These are phyloP conservation scores for Rhynchosporium agropyri DNA, from an alignment of 2,329 filamentous ascomycete genomes.

Conservation along the genomic window DNA sequence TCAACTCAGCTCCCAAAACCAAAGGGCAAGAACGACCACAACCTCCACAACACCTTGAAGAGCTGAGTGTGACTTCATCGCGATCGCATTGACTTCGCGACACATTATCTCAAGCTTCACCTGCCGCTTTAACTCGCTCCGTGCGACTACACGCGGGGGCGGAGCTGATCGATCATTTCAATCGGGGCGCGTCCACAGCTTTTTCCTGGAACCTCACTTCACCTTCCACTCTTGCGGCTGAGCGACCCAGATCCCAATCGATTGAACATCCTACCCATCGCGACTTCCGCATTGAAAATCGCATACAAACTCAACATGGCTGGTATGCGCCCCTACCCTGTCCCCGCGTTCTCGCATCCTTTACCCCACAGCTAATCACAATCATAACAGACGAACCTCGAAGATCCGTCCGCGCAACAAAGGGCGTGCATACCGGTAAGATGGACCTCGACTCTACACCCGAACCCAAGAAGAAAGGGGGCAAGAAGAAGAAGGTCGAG, in stretches of 20 bases:
- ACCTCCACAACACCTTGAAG: constrained; percentile 16
- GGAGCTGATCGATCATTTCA: background rate
- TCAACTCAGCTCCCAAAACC: constrained; percentile 4
- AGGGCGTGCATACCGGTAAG: constrained; percentile 91
- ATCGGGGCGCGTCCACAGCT: constrained; percentile 20
- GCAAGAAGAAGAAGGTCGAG: constrained; percentile 57
- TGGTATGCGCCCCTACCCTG: constrained; percentile 54
- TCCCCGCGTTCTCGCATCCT: background rate
- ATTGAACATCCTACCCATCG: constrained; percentile 2
- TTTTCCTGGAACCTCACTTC: constrained; percentile 22
- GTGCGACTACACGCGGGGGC: constrained; percentile 21
- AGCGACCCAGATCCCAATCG: constrained; percentile 32
- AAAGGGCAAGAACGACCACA: constrained; percentile 16
- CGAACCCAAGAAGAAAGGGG: constrained; percentile 52
- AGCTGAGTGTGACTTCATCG: background rate
- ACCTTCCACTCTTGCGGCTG: constrained; percentile 3
- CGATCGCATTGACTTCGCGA: constrained; percentile 19
- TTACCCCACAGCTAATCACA: constrained; percentile 31
- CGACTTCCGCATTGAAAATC: too few relatives aligned
- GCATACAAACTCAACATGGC: constrained; percentile 48
- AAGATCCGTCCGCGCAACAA: constrained; percentile 93
- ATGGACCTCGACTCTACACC: constrained; percentile 71
- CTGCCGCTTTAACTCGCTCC: constrained; percentile 4
- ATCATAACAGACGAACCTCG: constrained; percentile 71
- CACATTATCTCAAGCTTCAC: background rate